Base-by-base conservation (phyloP, 768 basidiomycete genomes). In the Trametes sanguinea region DNA sequence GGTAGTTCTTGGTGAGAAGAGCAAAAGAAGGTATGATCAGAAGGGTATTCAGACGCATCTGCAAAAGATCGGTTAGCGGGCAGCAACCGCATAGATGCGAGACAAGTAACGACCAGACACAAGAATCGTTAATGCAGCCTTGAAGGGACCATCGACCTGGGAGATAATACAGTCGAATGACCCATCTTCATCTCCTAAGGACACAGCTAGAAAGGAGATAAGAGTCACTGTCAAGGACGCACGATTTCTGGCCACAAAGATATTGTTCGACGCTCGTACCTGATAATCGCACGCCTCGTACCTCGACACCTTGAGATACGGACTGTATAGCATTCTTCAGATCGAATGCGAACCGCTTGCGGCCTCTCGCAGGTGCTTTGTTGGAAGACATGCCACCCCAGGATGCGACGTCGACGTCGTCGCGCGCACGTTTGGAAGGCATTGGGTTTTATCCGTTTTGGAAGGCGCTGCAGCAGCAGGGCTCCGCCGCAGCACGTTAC, bases 11-110 rank as follows among this genome's bases (percentile, higher is more conserved):
- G 81, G 40, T 79, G 76, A 13, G 82, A 77, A 62, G 83, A 86
- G 53, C 84, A 79, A 66, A 88, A 81, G 56, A 81, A 80, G 0
- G 79, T 76, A 69, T 89, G 88, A 60, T 74, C 76, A 30, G 74
- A 74, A 0, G 89, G 89, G 68, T 90, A 90, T 54, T 86, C 84
- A 9, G 87, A 85, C 1, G 86, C 83, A 66, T 88, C 87, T 87
- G 52, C 27, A n/a, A n/a, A 8, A 30, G 22, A 33, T 37, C 4
- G 30, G 6, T 29, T n/a, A 29, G 39, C 7, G 16, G 37, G 17
- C 10, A n/a, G 13, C 11, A 11, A 16, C 47, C 17, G 9, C 45
- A 4, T 17, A 4, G 9, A 32, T 39, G 11, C 11, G 3, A 10
- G 13, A 3, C 27, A 32, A 32, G 17, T 13, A 3, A 67, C 78